Base-by-base conservation (phyloP, 352 stramenopile genomes). In the Phytophthora europaea region DNA sequence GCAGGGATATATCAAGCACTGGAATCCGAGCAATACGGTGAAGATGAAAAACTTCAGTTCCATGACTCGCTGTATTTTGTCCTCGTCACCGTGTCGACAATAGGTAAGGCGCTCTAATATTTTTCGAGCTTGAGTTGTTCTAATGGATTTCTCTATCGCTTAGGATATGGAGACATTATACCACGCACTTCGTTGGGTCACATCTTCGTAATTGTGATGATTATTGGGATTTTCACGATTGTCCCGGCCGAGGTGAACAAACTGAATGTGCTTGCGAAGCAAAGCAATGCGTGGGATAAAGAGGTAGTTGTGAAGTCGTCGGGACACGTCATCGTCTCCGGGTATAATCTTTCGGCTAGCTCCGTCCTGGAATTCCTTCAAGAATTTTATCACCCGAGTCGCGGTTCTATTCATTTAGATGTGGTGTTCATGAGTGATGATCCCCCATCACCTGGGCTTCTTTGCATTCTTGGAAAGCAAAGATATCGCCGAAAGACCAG, bases 21-120 rank as follows among this genome's bases (percentile, higher is more conserved):
- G 12, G 86, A 94, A 55, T 73, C 55, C 9, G 59, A 79, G 33
- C 83, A 90, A 51, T 74, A 80, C 6, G 58, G 76, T 8, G 59
- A 75, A 16, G 68, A 77, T 26, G 45, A 74, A 7, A 72, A 43
- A 1, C 72, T 94, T 23, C 45, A 75, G 8, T 94, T 92, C 38
- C 87, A 94, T 62, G 73, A 92, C 48, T 73, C 87, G 5, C 77
- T 94, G 16, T 94, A 94, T 59, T 94, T 92, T 58, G 87, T 94
- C 12, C 70, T 94, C 8, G 87, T 94, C 28, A 92, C 83, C 0
- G 84, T 88, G 8, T 89, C 87, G 7, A 94, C 87, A 15, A 88
- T 94, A 67, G 87, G 86, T 89, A 73, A 48, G 75, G 10, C 9
- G 1, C 9, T 50, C 43, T 12, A 12, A n/a, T 22, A n/a, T 22